Conservation (phyloP, 352 stramenopile genomes). For the Phytophthora sp. region DNA sequence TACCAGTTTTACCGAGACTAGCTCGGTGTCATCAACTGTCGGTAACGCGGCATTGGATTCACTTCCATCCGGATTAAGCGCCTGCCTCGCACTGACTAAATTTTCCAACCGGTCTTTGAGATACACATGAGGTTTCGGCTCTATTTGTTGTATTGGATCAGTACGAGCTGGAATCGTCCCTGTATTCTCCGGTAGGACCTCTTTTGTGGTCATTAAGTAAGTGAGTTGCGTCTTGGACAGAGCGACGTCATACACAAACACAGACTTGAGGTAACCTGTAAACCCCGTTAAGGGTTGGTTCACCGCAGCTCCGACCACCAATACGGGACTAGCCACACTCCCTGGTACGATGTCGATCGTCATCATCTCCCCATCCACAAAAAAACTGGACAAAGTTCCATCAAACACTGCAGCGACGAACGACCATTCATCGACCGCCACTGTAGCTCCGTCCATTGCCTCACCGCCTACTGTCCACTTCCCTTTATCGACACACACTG, state of each 20-base stretch:
- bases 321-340: slow-evolving; percentile 28
- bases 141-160: background rate
- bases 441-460: background rate
- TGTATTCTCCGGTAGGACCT: background rate
- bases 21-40: slow-evolving; percentile 15
- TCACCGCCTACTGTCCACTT: slow-evolving; percentile 41
- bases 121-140: slow-evolving; percentile 34
- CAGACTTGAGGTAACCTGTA: slow-evolving; percentile 40
- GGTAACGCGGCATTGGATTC: slow-evolving; percentile 41
- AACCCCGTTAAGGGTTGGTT: slow-evolving; percentile 32
- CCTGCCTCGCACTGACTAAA: slow-evolving; percentile 19
- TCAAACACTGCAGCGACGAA: slow-evolving; percentile 54
- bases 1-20: slow-evolving; percentile 29
- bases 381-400: slow-evolving; percentile 20
- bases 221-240: slow-evolving; percentile 45
- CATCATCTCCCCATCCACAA: slow-evolving; percentile 30
- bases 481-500: slow-evolving; percentile 44
- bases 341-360: slow-evolving; percentile 29
- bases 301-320: slow-evolving; percentile 22
- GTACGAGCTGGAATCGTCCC: background rate
- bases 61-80: slow-evolving; percentile 38
- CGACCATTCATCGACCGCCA: slow-evolving; percentile 40
- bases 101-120: slow-evolving; percentile 32
- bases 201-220: slow-evolving; percentile 44
- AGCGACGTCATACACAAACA: slow-evolving; percentile 55